A percentile compares a stretch with the other conserved stretches of the same genome.
These are phyloP conservation scores for Rhododendron ovatum DNA, from an alignment of 148 eudicot species.

Conservation along the genomic window DNA sequence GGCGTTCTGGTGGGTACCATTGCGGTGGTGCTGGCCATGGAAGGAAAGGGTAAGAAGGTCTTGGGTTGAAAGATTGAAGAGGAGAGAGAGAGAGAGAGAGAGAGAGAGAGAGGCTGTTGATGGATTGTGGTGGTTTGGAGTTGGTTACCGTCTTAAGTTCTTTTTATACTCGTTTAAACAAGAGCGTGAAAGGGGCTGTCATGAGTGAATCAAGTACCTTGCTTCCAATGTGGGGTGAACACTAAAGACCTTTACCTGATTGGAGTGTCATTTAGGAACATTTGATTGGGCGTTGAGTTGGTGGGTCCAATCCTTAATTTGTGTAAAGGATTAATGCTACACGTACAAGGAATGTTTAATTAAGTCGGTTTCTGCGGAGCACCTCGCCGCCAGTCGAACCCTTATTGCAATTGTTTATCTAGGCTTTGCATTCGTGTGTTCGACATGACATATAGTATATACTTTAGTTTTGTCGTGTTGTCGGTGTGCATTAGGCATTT, in stretches of 20 bases:
- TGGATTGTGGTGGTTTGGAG: not conserved
- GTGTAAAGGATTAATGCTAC: not conserved
- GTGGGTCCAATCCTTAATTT: not conserved
- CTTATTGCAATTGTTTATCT: too few relatives aligned
- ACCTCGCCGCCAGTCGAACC: too few relatives aligned
- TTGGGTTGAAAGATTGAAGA: not conserved
- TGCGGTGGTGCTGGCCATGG: not conserved
- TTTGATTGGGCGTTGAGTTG: not conserved
- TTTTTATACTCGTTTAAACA: not conserved
- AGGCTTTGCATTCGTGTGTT: too few relatives aligned
- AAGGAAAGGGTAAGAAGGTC: not conserved
- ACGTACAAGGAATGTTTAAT: not conserved
- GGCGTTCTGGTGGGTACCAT: not conserved
- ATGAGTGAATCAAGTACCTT: not conserved
- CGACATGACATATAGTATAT: too few relatives aligned
- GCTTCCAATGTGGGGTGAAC: not conserved
- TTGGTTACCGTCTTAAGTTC: not conserved
- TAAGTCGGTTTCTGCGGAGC: too few relatives aligned
- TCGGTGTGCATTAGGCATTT: too few relatives aligned
- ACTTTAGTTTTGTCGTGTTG: too few relatives aligned
- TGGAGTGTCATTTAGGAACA: not conserved
- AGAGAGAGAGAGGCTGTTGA: not conserved
- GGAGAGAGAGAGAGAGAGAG: not conserved
- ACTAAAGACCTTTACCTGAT: not conserved
- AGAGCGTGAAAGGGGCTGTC: not conserved